Base-by-base conservation (phyloP, 805 yeast genomes). In the Ogataea degrootiae region DNA sequence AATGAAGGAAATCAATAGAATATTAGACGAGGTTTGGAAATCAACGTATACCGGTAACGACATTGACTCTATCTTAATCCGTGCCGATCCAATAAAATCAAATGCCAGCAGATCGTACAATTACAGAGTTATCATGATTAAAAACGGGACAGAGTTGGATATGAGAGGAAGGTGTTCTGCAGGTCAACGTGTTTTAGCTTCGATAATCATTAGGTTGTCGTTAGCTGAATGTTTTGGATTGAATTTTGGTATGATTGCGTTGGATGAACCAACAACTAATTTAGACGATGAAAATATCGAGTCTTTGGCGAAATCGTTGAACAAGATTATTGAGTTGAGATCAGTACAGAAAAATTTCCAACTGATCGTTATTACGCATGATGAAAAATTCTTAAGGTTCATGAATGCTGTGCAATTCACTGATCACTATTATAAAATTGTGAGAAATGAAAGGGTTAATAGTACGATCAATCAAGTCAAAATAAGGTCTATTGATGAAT, bases 91-190 rank as follows among this genome's bases (percentile, higher is more conserved):
- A 21, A 79, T 78, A 17, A 49, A 55, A 17, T 52, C 55, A 2
- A 45, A 50, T 14, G 48, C 40, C 64, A 75, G 22, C 78, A 79
- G 95, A 48, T 79, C 94, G 1, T 92, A 91, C 64, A 91, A 92
- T 62, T 92, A 92, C 61, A 73, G 97, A 36, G 97, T 94, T 17
- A 96, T 91, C 21, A 94, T 94, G 99, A 82, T 83, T 49, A 94
- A 94, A 63, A 88, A 86, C 59, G 92, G 87, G 49, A 86, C 83
- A 1, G 98, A 94, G 64, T 70, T 94, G 42, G 99, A 94, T 62
- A 94, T 94, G 99, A 77, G 99, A 52, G 99, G 99, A 0, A 71
- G 99, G 48, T 94, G 99, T 64, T 88, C 97, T 1, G 98, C 99
- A 0, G 99, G 99, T 0, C 99, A 94, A 66, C 88, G 90, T 59